These are phyloP conservation scores for Phytophthora lateralis DNA, from an alignment of 352 stramenopile genomes.

Conservation along the genomic window DNA sequence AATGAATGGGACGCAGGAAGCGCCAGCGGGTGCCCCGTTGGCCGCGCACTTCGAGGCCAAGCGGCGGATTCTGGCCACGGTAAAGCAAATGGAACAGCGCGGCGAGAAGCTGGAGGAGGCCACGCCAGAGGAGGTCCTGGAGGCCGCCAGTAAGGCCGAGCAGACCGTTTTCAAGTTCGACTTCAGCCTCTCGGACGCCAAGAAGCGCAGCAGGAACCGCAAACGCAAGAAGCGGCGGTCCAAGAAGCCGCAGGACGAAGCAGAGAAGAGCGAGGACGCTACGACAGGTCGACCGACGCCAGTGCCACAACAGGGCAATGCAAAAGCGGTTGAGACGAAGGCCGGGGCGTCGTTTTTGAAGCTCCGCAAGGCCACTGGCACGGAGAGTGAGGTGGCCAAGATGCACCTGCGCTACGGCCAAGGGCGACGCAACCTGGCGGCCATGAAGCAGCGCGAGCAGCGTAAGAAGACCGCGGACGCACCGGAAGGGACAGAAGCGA, in stretches of 20 bases:
- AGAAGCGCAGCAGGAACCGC: conserved; percentile 37
- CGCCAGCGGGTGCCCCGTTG: conserved; percentile 30
- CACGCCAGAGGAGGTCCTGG: conserved; percentile 38
- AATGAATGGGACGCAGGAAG: conserved; percentile 34
- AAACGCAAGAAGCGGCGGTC: conserved; percentile 35
- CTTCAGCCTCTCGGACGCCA: conserved; percentile 38
- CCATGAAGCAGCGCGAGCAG: conserved; percentile 53
- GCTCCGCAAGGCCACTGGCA: conserved; percentile 63
- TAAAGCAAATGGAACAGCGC: conserved; percentile 34
- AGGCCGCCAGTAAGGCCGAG: conserved; percentile 26
- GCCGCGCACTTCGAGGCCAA: conserved; percentile 60
- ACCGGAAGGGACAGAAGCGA: not conserved
- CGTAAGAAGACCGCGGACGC: conserved; percentile 27
- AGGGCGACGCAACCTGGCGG: conserved; percentile 58
- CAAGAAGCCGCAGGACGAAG: conserved; percentile 20
- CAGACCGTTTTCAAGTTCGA: conserved; percentile 60
- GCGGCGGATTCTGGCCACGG: conserved; percentile 39
- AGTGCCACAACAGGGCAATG: conserved; percentile 22
- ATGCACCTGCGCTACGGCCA: conserved; percentile 77
- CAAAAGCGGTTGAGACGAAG: conserved; percentile 24
- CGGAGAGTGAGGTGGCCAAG: conserved; percentile 68
- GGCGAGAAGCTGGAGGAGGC: conserved; percentile 41
- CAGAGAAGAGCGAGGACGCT: conserved; percentile 10
- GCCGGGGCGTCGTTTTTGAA: conserved; percentile 53
- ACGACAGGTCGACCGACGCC: conserved; percentile 16